Conservation (phyloP, 306 rosid genomes). For the Sicyos baderoa region DNA sequence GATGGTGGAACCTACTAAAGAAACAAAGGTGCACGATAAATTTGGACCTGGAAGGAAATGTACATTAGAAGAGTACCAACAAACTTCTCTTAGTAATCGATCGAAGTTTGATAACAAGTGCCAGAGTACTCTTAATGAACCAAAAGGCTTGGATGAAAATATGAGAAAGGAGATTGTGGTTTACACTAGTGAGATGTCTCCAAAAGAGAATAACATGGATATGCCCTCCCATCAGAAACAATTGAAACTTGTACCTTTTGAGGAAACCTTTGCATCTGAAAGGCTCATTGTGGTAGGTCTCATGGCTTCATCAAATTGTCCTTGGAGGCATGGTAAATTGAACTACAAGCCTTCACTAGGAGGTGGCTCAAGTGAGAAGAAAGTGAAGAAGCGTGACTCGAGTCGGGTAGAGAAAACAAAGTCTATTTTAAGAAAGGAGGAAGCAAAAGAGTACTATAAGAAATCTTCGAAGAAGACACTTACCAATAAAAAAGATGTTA, state of each 20-base stretch:
- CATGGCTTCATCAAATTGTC: slow-evolving; percentile 54
- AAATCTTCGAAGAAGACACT: slow-evolving; percentile 33
- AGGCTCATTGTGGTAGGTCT: slow-evolving; percentile 42
- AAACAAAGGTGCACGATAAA: slow-evolving; percentile 11
- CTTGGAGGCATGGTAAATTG: slow-evolving; percentile 39
- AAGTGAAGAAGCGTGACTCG: slow-evolving; percentile 33
- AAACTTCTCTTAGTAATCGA: slow-evolving; percentile 28
- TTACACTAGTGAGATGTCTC: slow-evolving; percentile 26
- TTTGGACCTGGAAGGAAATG: slow-evolving; percentile 18
- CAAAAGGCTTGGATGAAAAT: slow-evolving; percentile 23
- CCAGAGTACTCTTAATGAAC: slow-evolving; percentile 21
- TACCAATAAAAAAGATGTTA: slow-evolving; percentile 13
- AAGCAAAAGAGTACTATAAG: slow-evolving; percentile 17
- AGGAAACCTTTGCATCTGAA: slow-evolving; percentile 23
- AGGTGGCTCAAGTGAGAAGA: slow-evolving; percentile 29
- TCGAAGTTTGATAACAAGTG: slow-evolving; percentile 28
- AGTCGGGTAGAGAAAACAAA: slow-evolving; percentile 25
- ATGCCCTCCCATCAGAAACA: slow-evolving; percentile 13
- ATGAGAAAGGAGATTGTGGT: slow-evolving; percentile 35
- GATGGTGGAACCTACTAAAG: slow-evolving; percentile 9
- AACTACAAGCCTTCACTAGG: slow-evolving; percentile 23
- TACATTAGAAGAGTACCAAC: slow-evolving; percentile 14
- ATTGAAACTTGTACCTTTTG: slow-evolving; percentile 19
- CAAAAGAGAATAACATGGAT: slow-evolving; percentile 21
- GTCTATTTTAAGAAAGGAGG: slow-evolving; percentile 31